Conservation (phyloP, 202 grass and related monocot species). For the Schoenoplectus tabernaemontani region DNA sequence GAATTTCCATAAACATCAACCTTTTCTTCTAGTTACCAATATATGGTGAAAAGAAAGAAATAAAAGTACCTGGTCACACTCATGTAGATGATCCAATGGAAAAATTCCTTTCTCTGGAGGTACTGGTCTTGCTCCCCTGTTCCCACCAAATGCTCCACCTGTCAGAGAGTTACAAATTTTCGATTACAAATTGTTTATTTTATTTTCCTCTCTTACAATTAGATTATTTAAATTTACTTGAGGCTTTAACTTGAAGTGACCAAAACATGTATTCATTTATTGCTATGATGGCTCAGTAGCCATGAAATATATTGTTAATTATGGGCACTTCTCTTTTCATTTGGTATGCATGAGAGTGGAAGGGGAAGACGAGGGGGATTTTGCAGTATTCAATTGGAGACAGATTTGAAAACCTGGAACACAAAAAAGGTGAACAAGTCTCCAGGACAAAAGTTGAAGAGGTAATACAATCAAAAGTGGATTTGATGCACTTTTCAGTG, state of each 20-base stretch:
- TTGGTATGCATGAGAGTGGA: not conserved
- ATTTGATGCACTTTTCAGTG: not conserved
- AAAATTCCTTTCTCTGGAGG: slow-evolving; percentile 98
- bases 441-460: not conserved
- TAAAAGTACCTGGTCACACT: slow-evolving; percentile 60
- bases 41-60: not conserved
- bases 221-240: not conserved
- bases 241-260: not conserved
- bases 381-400: not conserved
- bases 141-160: slow-evolving; percentile 95
- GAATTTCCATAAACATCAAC: slow-evolving; percentile 10
- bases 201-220: not conserved
- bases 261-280: not conserved
- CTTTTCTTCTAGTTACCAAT: not conserved
- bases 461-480: not conserved
- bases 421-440: not conserved
- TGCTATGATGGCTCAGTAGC: not conserved
- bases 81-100: slow-evolving; percentile 82
- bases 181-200: not conserved
- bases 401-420: not conserved
- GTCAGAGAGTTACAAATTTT: not conserved
- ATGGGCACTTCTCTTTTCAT: not conserved
- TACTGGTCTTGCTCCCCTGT: slow-evolving; percentile 75
- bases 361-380: not conserved
- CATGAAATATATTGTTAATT: not conserved